Conservation (phyloP, 129 eudicot genomes). For the Pseudognaphalium luteoalbum region DNA sequence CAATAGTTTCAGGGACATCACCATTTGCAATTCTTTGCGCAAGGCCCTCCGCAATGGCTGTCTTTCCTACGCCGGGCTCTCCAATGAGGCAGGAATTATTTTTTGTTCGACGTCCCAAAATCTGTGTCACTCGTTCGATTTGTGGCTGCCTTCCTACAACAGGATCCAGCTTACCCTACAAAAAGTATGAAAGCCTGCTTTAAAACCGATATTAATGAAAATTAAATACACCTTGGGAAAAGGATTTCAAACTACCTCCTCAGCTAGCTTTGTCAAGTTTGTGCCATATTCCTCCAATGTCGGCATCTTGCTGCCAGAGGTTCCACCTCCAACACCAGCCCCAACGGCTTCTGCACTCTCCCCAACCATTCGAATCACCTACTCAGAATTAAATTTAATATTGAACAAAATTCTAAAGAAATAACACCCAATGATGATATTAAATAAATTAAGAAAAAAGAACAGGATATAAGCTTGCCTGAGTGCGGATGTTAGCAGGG, state of each 20-base stretch:
- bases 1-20: constrained; percentile 91
- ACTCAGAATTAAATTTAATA: background rate
- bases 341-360: constrained; percentile 85
- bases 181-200: constrained; percentile 10
- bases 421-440: background rate
- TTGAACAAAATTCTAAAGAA: constrained; percentile 1
- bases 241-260: constrained; percentile 56
- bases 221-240: background rate
- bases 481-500: constrained; percentile 80
- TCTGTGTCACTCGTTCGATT: constrained; percentile 52
- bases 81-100: constrained; percentile 95
- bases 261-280: constrained; percentile 85
- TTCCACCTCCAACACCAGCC: constrained; percentile 84
- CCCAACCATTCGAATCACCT: constrained; percentile 93
- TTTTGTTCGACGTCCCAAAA: constrained; percentile 69
- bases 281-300: constrained; percentile 96
- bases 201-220: background rate
- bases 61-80: constrained; percentile 97
- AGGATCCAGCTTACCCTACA: constrained; percentile 69
- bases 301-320: constrained; percentile 77
- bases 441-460: background rate
- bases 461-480: constrained; percentile 32
- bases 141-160: constrained; percentile 54
- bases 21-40: constrained; percentile 90
- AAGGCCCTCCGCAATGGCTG: constrained; percentile 95